Base-by-base conservation (phyloP, 768 basidiomycete species). In the Collybiopsis luxurians region DNA sequence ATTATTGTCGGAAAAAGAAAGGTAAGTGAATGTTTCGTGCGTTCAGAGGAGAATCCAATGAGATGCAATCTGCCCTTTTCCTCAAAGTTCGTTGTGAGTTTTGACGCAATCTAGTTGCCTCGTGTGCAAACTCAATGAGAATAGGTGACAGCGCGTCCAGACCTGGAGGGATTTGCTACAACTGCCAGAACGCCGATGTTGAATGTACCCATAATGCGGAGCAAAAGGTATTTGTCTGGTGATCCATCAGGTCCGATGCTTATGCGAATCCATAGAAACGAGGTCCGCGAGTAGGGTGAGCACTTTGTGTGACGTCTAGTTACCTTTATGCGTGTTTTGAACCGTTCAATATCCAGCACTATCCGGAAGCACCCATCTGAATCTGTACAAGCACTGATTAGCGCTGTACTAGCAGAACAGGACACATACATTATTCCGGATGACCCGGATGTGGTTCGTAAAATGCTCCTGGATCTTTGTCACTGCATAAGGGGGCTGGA, bases 361-460 rank as follows among this genome's bases (percentile, higher is more conserved):
- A 45, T 54, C 24, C 53, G 39, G 12, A 45, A 54, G 34, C 53
- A 54, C n/a, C 53, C 39, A 6, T 54, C 53, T 23, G 53, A 54
- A 21, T 54, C 53, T 5, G 53, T 54, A 38, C 53, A 54, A 34
- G 39, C 53, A 10, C 19, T 54, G 23, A 44, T 54, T 13, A 54
- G 36, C 26, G 53, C 53, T 15, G 23, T 54, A 13, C 26, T 54
- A 24, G 24, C 53, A 27, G 39, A 42, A 21, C 53, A 39, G 30
- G 40, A 54, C 39, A 21, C 40, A 5, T 54, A 54, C 31, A 26
- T 40, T 28, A 34, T 54, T 15, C 53, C 53, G 3, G 53, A 44
- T 36, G 43, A 45, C 26, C 53, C 53, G 17, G 27, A 28, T 21
- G 30, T 30, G 15, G 19, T 54, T 27, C 53, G 53, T 13, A 51